Conservation (phyloP, 106 monocot species). For the Dendrobium chrysotoxum region DNA sequence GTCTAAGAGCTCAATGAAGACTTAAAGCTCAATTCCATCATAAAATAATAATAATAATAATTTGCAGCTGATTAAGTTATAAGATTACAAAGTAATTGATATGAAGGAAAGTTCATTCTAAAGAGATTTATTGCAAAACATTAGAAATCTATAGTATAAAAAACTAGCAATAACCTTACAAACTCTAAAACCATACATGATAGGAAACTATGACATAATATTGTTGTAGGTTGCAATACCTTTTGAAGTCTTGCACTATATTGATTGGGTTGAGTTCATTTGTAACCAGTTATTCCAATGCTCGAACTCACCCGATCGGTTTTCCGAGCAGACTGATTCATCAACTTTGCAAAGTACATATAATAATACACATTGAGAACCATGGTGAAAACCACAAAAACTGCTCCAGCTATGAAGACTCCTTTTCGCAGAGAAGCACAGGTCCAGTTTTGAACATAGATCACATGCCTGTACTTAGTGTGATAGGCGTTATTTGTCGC, state of each 20-base stretch:
- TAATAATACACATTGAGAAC: constrained; percentile 93
- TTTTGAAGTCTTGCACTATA: neutral
- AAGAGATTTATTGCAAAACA: neutral
- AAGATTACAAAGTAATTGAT: neutral
- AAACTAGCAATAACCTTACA: constrained; percentile 1
- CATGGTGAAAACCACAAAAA: constrained; percentile 93
- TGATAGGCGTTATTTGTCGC: constrained; percentile 99
- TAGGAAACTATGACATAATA: neutral
- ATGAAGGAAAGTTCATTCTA: neutral
- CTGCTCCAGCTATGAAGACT: constrained; percentile 86
- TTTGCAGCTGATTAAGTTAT: too few species aligned
- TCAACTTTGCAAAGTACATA: constrained; percentile 83
- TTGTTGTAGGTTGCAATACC: neutral
- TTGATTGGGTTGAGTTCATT: constrained; percentile 18
- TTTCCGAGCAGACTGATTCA: constrained; percentile 58
- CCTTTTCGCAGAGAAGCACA: constrained; percentile 91
- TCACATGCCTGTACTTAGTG: constrained; percentile 71
- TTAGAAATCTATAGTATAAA: neutral
- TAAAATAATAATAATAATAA: too few species aligned
- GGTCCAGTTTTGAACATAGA: constrained; percentile 90
- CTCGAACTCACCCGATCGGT: constrained; percentile 30
- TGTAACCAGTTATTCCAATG: constrained; percentile 71
- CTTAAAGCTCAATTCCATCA: too few species aligned
- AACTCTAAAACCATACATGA: neutral
- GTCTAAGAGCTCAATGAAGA: too few species aligned